Evolutionary conservation across 257 asterid genomes (phyloP).

Genomic region (Gentiana macrophylla): DNA sequence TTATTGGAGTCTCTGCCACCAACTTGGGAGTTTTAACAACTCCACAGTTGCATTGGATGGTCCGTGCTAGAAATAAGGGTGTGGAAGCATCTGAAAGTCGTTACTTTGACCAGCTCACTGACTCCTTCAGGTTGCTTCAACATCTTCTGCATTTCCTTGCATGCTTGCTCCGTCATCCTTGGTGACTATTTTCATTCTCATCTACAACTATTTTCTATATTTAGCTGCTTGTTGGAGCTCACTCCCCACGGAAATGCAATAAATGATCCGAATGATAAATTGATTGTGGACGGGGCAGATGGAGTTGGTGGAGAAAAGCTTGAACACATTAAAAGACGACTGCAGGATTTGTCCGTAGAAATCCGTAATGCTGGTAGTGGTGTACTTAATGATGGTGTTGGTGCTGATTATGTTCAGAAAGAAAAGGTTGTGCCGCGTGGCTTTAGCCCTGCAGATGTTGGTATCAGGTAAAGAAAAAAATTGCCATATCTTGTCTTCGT

Average conservation of each 20-base stretch:
- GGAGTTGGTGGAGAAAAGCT: slow-evolving; percentile 94
- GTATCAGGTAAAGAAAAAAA: slow-evolving; percentile 39
- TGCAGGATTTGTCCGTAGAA: slow-evolving; percentile 44
- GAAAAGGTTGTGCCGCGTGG: slow-evolving; percentile 78
- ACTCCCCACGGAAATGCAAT: slow-evolving; percentile 36
- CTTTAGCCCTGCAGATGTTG: slow-evolving; percentile 55
- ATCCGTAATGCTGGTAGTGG: slow-evolving; percentile 78
- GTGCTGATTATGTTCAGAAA: slow-evolving; percentile 97
- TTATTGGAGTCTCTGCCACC: slow-evolving; percentile 44
- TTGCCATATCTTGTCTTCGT: no score
- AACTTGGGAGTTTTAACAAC: slow-evolving; percentile 82
- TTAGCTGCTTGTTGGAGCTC: slow-evolving; percentile 66
- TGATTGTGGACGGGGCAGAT: slow-evolving; percentile 86
- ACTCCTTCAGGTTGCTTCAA: slow-evolving; percentile 60
- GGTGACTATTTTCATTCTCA: background rate
- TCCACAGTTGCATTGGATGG: slow-evolving; percentile 98
- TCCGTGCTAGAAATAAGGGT: slow-evolving; percentile 67
- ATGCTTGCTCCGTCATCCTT: background rate
- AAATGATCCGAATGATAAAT: slow-evolving; percentile 24
- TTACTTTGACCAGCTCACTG: slow-evolving; percentile 56
- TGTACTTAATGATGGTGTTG: slow-evolving; percentile 82
- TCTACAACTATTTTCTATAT: slow-evolving; percentile 2
- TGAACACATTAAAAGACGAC: slow-evolving; percentile 37
- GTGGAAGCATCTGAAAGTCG: slow-evolving; percentile 51
- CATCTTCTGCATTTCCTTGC: background rate